Conservation (phyloP, 768 basidiomycete species). For the Termitomyces sp. region DNA sequence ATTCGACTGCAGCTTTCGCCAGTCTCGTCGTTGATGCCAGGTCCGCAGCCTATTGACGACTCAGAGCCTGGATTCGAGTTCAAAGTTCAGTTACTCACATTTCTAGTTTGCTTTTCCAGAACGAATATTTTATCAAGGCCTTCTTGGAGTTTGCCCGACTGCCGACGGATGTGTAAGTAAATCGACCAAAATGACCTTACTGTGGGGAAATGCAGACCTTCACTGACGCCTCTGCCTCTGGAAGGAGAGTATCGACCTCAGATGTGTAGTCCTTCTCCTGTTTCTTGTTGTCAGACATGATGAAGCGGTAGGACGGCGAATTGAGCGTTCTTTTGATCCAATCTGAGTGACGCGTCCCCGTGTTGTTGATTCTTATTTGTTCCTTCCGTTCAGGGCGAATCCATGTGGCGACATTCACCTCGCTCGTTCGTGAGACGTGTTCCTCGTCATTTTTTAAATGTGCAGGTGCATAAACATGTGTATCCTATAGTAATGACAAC, state of each 20-base stretch:
- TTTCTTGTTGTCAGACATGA: conserved; percentile 78
- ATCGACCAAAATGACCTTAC: not conserved
- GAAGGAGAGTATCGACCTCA: conserved; percentile 74
- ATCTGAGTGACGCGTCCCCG: conserved; percentile 62
- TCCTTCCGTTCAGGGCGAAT: conserved; percentile 8
- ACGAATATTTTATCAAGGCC: conserved; percentile 84
- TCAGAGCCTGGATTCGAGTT: not conserved
- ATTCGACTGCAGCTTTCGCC: conserved; percentile 63
- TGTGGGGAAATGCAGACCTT: conserved; percentile 44
- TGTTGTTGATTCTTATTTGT: conserved; percentile 37
- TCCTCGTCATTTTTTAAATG: not conserved
- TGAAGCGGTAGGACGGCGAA: conserved; percentile 33
- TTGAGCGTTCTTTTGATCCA: conserved; percentile 22
- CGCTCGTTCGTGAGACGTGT: not conserved
- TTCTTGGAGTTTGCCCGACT: conserved; percentile 81
- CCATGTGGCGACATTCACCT: conserved; percentile 26
- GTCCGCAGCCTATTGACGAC: conserved; percentile 75
- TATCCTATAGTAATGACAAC: conserved; percentile 31
- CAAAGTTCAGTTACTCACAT: conserved; percentile 41
- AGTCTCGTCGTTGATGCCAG: conserved; percentile 86
- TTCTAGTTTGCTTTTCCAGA: conserved; percentile 95
- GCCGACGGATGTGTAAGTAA: conserved; percentile 2
- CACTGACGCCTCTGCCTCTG: conserved; percentile 60
- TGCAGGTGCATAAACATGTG: conserved; percentile 16
- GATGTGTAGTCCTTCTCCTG: conserved; percentile 83